A percentile compares a stretch with the other conserved stretches of the same genome.
Evolutionary conservation across 176 grass and related monocot species (phyloP).

Genomic region (Zoysia japonica): DNA sequence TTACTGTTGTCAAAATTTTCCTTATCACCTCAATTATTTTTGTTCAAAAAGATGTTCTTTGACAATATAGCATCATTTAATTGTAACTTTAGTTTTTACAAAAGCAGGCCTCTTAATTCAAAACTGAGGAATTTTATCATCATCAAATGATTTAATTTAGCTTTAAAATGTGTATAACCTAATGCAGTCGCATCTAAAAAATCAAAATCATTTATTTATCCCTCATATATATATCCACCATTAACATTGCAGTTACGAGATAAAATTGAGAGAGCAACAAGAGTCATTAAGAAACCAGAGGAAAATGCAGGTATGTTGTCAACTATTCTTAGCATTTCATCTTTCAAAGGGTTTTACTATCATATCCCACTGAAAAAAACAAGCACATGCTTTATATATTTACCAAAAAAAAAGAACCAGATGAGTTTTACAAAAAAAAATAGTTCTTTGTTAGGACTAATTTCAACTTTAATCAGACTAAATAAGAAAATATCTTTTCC

Average conservation of each 20-base stretch:
- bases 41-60: conserved; percentile 23
- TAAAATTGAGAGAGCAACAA: conserved; percentile 93
- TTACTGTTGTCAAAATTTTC: not conserved
- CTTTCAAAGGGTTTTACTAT: not conserved
- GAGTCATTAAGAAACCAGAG: conserved; percentile 89
- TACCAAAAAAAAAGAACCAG: not conserved
- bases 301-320: conserved; percentile 70
- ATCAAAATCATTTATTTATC: not conserved
- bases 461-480: not conserved
- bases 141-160: conserved; percentile 19
- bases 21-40: conserved; percentile 6
- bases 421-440: not conserved
- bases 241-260: conserved; percentile 74
- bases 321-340: conserved; percentile 22
- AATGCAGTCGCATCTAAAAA: not conserved
- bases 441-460: conserved; percentile 10
- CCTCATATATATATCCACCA: conserved; percentile 38
- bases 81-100: not conserved
- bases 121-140: conserved; percentile 3
- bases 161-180: conserved; percentile 2
- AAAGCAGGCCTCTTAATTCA: conserved; percentile 6
- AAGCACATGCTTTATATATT: conserved; percentile 20
- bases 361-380: not conserved
- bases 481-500: not conserved
- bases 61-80: conserved; percentile 1